Evolutionary conservation across 768 basidiomycete species (phyloP).

Genomic region (Neoboletus brunneissimus): DNA sequence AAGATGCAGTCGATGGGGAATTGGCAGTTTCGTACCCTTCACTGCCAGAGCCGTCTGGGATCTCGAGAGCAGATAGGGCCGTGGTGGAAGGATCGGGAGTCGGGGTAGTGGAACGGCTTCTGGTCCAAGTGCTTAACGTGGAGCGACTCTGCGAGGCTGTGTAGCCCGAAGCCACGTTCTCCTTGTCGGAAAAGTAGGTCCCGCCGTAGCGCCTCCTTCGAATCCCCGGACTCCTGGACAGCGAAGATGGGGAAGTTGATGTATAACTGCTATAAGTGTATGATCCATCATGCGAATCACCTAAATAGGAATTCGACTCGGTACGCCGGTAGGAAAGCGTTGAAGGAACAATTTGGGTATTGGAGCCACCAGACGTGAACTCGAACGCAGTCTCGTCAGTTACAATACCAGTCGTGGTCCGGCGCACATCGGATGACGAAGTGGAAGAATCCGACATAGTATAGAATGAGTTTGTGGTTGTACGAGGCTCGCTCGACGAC

Average conservation of each 20-base stretch:
- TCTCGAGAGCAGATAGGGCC: slow-evolving; percentile 29
- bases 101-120: slow-evolving; percentile 31
- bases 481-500: slow-evolving; percentile 28
- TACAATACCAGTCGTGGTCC: slow-evolving; percentile 31
- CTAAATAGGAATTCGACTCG: slow-evolving; percentile 53
- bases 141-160: slow-evolving; percentile 35
- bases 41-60: slow-evolving; percentile 40
- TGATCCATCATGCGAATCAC: slow-evolving; percentile 49
- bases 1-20: slow-evolving; percentile 49
- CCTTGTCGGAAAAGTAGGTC: slow-evolving; percentile 50
- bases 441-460: slow-evolving; percentile 34
- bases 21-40: slow-evolving; percentile 48
- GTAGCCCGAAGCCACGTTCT: slow-evolving; percentile 42
- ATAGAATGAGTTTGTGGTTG: slow-evolving; percentile 32
- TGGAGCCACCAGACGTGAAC: slow-evolving; percentile 36
- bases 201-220: slow-evolving; percentile 48
- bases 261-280: slow-evolving; percentile 33
- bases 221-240: slow-evolving; percentile 59
- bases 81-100: slow-evolving; percentile 33
- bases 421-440: slow-evolving; percentile 27
- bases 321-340: slow-evolving; percentile 52
- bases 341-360: slow-evolving; percentile 48
- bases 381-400: slow-evolving; percentile 41
- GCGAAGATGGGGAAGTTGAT: slow-evolving; percentile 48
- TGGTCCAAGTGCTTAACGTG: slow-evolving; percentile 33